These are phyloP conservation scores for Pichia sp. DNA, from an alignment of 1,139 yeast species.

Conservation along the genomic window DNA sequence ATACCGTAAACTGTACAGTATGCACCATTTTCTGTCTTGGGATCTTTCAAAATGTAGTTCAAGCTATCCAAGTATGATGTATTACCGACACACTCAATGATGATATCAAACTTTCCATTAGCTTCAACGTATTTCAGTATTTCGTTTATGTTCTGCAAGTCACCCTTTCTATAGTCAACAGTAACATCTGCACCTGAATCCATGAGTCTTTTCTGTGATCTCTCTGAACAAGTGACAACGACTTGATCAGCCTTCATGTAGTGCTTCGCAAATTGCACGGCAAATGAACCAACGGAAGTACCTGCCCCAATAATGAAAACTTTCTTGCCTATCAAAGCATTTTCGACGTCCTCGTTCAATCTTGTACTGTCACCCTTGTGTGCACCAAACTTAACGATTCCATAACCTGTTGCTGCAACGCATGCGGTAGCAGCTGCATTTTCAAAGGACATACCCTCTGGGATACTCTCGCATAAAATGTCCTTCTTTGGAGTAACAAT, in stretches of 20 bases:
- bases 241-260: constrained; percentile 35
- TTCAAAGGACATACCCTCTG: constrained; percentile 38
- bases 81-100: constrained; percentile 21
- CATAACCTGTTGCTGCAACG: constrained; percentile 32
- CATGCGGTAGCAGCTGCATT: constrained; percentile 57
- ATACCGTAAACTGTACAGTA: constrained; percentile 32
- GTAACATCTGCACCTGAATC: constrained; percentile 17
- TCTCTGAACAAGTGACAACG: constrained; percentile 37
- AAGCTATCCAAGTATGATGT: constrained; percentile 10
- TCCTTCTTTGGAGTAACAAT: constrained; percentile 32
- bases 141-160: constrained; percentile 27
- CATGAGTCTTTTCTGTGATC: constrained; percentile 11
- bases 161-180: constrained; percentile 23
- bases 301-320: constrained; percentile 68
- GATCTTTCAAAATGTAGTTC: constrained; percentile 15
- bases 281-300: constrained; percentile 61
- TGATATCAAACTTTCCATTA: constrained; percentile 36
- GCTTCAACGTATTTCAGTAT: constrained; percentile 29
- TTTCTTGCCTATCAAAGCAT: constrained; percentile 14
- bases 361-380: constrained; percentile 18
- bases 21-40: constrained; percentile 24
- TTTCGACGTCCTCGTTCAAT: constrained; percentile 19
- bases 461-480: constrained; percentile 37
- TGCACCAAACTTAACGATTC: constrained; percentile 16
- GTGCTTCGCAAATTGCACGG: constrained; percentile 49